Evolutionary conservation across 2,329 filamentous ascomycete species (phyloP).

Genomic region (Pseudohalonectria lignicola): DNA sequence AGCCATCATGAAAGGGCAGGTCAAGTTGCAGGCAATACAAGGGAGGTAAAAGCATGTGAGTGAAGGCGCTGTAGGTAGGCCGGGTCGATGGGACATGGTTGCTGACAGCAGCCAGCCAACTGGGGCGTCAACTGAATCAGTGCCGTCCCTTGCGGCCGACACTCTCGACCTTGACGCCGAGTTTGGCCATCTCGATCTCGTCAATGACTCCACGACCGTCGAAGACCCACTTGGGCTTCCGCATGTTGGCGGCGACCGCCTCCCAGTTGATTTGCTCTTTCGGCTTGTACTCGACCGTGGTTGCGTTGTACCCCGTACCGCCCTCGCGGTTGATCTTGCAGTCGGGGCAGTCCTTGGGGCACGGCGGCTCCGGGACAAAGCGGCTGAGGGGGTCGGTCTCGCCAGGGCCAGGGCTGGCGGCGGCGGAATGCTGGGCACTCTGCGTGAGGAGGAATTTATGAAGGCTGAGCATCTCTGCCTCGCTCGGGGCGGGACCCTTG

Average conservation of each 20-base stretch:
- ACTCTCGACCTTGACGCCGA: constrained; percentile 41
- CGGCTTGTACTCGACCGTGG: constrained; percentile 27
- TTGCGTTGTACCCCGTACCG: constrained; percentile 9
- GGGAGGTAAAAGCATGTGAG: too few species aligned
- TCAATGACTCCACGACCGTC: constrained; percentile 45
- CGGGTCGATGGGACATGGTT: too few species aligned
- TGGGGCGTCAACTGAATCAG: too few species aligned
- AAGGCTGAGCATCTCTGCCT: constrained; percentile 34
- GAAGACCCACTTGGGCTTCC: constrained; percentile 43
- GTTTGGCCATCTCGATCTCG: constrained; percentile 30
- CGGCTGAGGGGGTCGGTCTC: constrained; percentile 32
- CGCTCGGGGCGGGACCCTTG: constrained; percentile 18
- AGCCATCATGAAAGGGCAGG: too few species aligned
- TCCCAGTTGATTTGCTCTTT: constrained; percentile 41
- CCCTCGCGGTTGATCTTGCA: constrained; percentile 26
- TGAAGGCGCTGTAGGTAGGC: too few species aligned
- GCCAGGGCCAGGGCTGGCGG: constrained; percentile 6
- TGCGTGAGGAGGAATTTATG: too few species aligned
- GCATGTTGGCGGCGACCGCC: constrained; percentile 36
- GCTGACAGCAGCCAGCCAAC: too few species aligned
- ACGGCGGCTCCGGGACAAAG: constrained; percentile 32
- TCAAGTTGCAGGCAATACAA: too few species aligned
- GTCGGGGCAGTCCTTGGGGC: constrained; percentile 35
- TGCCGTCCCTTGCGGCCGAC: constrained; percentile 30
- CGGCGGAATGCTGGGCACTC: constrained; percentile 23